Conservation (phyloP, 495 filamentous ascomycete species). For the Tetracladium setigerum region DNA sequence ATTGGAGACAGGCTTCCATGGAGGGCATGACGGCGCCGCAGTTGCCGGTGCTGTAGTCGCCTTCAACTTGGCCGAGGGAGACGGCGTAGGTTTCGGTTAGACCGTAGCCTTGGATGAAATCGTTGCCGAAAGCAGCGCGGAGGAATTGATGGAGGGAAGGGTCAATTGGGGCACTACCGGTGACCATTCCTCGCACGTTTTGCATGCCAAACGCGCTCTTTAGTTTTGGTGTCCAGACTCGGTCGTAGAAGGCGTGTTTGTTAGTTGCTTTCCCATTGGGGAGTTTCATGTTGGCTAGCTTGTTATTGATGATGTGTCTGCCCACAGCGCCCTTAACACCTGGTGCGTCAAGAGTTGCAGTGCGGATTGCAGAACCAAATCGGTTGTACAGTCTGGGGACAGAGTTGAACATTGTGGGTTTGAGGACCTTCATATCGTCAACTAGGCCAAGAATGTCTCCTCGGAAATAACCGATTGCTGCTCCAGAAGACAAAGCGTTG, state of each 20-base stretch:
- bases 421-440: constrained; percentile 84
- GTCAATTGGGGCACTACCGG: constrained; percentile 86
- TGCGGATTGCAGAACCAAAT: constrained; percentile 75
- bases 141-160: constrained; percentile 84
- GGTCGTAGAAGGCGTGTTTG: constrained; percentile 81
- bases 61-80: constrained; percentile 54
- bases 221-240: constrained; percentile 89
- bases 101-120: constrained; percentile 86
- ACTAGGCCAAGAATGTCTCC: constrained; percentile 81
- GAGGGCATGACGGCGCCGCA: constrained; percentile 63
- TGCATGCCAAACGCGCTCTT: constrained; percentile 74
- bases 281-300: constrained; percentile 69
- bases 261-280: constrained; percentile 64
- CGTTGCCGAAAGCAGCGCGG: constrained; percentile 69
- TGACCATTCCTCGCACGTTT: constrained; percentile 63
- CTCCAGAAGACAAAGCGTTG: constrained; percentile 60
- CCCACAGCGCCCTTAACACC: constrained; percentile 81
- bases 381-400: constrained; percentile 90
- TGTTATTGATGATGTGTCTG: constrained; percentile 68
- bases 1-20: constrained; percentile 72
- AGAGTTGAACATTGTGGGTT: constrained; percentile 76
- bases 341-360: constrained; percentile 65
- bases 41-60: constrained; percentile 71
- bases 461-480: constrained; percentile 87
- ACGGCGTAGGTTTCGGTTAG: constrained; percentile 93